These are phyloP conservation scores for Heteromeles arbutifolia DNA, from an alignment of 306 rosid genomes.

Conservation along the genomic window DNA sequence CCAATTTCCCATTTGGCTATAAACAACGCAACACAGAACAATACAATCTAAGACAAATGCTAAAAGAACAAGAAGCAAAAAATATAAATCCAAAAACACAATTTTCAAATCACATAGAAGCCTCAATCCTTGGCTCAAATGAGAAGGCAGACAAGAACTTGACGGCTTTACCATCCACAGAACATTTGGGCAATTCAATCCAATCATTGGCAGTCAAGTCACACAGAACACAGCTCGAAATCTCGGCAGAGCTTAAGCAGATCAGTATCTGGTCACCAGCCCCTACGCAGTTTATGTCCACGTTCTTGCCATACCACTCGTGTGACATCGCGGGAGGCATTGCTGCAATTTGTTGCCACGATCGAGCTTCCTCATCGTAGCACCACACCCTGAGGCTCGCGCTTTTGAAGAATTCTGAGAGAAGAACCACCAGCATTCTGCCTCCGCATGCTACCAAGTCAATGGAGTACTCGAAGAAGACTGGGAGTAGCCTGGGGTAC, in stretches of 20 bases:
- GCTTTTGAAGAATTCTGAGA: slow-evolving; percentile 76
- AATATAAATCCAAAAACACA: neutral
- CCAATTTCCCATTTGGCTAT: neutral
- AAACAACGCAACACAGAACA: neutral
- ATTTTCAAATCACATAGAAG: slow-evolving; percentile 38
- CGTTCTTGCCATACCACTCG: slow-evolving; percentile 85
- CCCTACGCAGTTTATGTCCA: slow-evolving; percentile 86
- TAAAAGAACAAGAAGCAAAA: neutral
- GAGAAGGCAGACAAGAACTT: slow-evolving; percentile 91
- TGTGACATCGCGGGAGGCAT: slow-evolving; percentile 89
- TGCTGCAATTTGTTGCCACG: slow-evolving; percentile 75
- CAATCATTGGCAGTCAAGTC: slow-evolving; percentile 59
- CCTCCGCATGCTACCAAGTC: slow-evolving; percentile 77
- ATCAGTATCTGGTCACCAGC: slow-evolving; percentile 59
- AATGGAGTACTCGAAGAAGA: slow-evolving; percentile 74
- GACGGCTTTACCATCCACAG: slow-evolving; percentile 52
- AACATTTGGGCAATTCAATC: slow-evolving; percentile 68
- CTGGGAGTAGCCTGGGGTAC: slow-evolving; percentile 78
- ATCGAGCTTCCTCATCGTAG: slow-evolving; percentile 40
- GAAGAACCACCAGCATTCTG: slow-evolving; percentile 68
- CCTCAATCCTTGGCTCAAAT: slow-evolving; percentile 92
- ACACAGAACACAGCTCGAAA: slow-evolving; percentile 48
- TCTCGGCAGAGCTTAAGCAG: slow-evolving; percentile 66
- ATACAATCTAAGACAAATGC: neutral
- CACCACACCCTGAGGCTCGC: slow-evolving; percentile 81